phyloP scores from a whole-genome alignment of 75 land plant species.

The Pinus taeda region DNA sequence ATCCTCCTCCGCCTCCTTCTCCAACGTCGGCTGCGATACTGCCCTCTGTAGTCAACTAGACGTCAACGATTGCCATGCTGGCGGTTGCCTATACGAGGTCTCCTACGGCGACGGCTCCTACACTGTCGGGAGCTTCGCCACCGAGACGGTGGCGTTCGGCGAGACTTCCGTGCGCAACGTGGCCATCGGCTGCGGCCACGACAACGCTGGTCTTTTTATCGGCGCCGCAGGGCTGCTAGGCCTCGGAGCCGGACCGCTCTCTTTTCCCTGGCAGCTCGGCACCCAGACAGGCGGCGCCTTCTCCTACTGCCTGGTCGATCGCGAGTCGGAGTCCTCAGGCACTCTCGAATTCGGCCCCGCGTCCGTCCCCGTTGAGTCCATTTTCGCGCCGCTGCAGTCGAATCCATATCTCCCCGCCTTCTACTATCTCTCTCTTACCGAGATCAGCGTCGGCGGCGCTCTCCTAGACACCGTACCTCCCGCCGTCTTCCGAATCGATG shows the following conservation, averaged over 20 bases:
- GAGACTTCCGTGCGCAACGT: not conserved
- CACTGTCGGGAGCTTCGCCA: not conserved
- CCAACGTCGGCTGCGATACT: not conserved
- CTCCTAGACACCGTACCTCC: constrained; percentile 8
- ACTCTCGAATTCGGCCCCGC: not conserved
- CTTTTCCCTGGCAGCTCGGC: not conserved
- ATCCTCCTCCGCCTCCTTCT: not conserved
- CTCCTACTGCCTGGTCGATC: constrained; percentile 5
- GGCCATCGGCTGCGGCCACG: not conserved
- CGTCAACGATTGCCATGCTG: not conserved
- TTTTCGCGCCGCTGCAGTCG: constrained; percentile 2
- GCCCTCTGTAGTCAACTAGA: not conserved
- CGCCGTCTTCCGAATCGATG: not conserved
- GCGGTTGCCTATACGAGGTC: not conserved
- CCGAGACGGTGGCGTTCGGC: not conserved
- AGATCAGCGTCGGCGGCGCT: not conserved
- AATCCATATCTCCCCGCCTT: not conserved
- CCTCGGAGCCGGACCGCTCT: not conserved
- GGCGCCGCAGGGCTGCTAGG: not conserved
- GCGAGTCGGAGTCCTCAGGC: not conserved
- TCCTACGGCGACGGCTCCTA: not conserved
- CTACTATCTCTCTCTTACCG: not conserved
- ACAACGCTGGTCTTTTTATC: not conserved
- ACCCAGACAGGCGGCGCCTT: constrained; percentile 7
- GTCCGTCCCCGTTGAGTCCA: not conserved